phyloP scores from a whole-genome alignment of 805 yeast species.

The Metschnikowia baotianmanensis region DNA sequence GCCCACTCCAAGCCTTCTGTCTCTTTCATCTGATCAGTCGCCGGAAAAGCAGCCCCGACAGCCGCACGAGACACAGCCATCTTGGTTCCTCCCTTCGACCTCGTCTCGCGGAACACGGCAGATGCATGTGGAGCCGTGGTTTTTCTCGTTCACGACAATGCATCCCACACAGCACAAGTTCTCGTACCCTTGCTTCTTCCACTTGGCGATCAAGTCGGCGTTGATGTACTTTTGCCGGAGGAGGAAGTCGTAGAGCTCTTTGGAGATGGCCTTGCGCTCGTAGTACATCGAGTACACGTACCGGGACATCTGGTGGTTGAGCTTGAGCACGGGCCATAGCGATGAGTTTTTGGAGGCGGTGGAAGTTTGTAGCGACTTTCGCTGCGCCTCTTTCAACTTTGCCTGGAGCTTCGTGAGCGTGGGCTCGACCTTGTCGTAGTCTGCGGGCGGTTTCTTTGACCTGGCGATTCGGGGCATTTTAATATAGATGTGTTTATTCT shows the following conservation, averaged over 20 bases:
- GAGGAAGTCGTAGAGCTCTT: constrained; percentile 71
- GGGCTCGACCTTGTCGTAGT: constrained; percentile 65
- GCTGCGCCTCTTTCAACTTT: constrained; percentile 52
- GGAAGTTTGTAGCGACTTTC: constrained; percentile 33
- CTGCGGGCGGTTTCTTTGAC: constrained; percentile 57
- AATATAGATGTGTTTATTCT: background rate
- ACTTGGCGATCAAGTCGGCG: constrained; percentile 68
- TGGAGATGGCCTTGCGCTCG: constrained; percentile 63
- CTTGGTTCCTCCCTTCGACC: constrained; percentile 31
- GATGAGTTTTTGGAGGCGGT: constrained; percentile 46
- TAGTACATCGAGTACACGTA: constrained; percentile 75
- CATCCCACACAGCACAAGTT: constrained; percentile 80
- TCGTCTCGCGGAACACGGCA: constrained; percentile 79
- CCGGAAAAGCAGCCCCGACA: constrained; percentile 73
- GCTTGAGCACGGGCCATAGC: constrained; percentile 65
- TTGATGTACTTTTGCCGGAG: constrained; percentile 66
- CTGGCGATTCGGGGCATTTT: constrained; percentile 11
- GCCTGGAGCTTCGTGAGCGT: constrained; percentile 59
- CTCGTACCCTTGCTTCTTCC: constrained; percentile 86
- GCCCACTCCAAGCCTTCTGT: no score
- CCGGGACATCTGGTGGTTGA: constrained; percentile 73
- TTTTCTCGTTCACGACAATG: constrained; percentile 59
- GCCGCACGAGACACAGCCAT: constrained; percentile 75
- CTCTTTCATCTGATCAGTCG: constrained; percentile 45
- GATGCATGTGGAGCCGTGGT: constrained; percentile 66